Base-by-base conservation (phyloP, 305 asterid genomes). In the Galium porrigens region DNA sequence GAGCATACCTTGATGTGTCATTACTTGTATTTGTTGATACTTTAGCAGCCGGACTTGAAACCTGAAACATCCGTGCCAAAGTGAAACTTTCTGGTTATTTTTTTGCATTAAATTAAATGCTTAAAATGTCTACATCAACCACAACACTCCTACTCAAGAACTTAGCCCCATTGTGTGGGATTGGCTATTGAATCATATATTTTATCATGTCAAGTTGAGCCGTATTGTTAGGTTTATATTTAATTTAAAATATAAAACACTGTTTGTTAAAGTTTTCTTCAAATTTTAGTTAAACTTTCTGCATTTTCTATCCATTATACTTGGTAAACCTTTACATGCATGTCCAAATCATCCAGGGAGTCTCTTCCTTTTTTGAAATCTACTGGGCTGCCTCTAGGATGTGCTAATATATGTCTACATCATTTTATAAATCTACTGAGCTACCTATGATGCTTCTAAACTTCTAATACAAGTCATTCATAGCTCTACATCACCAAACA, bases 1-100 rank as follows among this genome's bases (percentile, higher is more conserved):
- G 64, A 37, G 73, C 62, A 61, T 69, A 92, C 99, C 95, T 92
- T 69, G 75, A 90, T 62, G 67, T 32, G 70, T 85, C 97, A 52
- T 76, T 87, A 80, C 80, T 71, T 79, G 82, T 84, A 70, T 65
- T 72, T 59, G 72, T 68, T 66, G 78, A 83, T 72, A 76, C 91
- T 74, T 65, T 81, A 56, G 85, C 83, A 62, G 90, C 85, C 56
- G 85, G 83, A 78, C 83, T 85, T 18, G 88, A 76, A 72, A 87
- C 82, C 99, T 92, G 79, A 73, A 62, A 69, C 69, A 68, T 66
- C 66, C 68, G 64, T 54, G 60, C 48, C 72, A 58, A 71, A 68
- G 67, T 41, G 71, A 68, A 67, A 56, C 27, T 49, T 65, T 29
- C 11, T 32, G 20, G 68, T 5, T 14, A 8, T 12, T 32, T 46